Conservation (phyloP, 495 filamentous ascomycete genomes). For the Aspergillus funiculosus region DNA sequence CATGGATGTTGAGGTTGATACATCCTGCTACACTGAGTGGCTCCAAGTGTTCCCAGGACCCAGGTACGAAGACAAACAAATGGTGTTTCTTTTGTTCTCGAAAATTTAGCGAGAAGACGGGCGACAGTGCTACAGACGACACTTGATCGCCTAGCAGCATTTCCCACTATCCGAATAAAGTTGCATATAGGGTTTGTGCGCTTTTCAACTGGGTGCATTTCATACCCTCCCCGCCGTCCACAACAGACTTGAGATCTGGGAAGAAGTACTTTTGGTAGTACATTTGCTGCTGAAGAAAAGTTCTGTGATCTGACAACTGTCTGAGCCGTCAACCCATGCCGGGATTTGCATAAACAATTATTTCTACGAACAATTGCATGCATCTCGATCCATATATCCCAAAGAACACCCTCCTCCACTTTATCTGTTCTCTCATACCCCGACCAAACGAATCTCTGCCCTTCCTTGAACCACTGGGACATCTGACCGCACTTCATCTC, state of each 20-base stretch:
- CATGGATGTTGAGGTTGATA: conserved; percentile 2
- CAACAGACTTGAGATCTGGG: neutral
- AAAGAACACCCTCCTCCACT: conserved; percentile 10
- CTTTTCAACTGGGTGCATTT: too few relatives aligned
- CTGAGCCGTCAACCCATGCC: conserved; percentile 14
- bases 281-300: neutral
- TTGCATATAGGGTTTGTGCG: neutral
- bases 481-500: conserved; percentile 5
- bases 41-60: conserved; percentile 4
- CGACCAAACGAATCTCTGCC: conserved; percentile 14
- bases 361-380: conserved; percentile 19
- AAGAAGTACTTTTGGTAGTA: conserved; percentile 2
- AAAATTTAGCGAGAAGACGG: too few relatives aligned
- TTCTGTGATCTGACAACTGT: conserved; percentile 6
- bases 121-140: too few relatives aligned
- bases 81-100: neutral
- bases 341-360: conserved; percentile 14
- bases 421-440: conserved; percentile 11
- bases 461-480: conserved; percentile 6
- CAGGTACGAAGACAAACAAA: conserved; percentile 1
- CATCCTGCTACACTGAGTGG: conserved; percentile 4
- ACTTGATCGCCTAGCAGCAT: too few relatives aligned
- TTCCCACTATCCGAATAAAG: neutral
- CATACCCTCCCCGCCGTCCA: too few relatives aligned
- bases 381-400: conserved; percentile 15